These are phyloP conservation scores for Cynara cardunculus DNA, from an alignment of 129 eudicot species.

Conservation along the genomic window DNA sequence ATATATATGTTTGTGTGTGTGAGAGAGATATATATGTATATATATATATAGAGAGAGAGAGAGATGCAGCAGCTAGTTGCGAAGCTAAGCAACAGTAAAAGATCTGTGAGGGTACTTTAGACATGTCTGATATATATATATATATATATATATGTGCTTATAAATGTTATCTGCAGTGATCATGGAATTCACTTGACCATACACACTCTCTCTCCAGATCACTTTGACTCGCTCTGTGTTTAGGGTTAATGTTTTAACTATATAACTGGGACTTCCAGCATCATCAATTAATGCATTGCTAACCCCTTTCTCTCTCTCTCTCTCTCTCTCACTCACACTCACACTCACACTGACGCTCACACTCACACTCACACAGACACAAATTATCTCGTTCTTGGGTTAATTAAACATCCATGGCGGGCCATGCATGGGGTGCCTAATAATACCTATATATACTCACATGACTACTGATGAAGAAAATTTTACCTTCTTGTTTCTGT, in stretches of 20 bases:
- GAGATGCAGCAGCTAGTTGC: constrained; percentile 13
- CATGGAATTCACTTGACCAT: constrained; percentile 44
- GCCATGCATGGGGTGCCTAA: background rate
- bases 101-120: constrained; percentile 37
- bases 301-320: constrained; percentile 16
- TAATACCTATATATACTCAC: constrained; percentile 1
- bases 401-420: background rate
- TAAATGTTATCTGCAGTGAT: constrained; percentile 41
- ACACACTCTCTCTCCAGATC: constrained; percentile 16
- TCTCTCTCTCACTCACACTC: background rate
- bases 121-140: constrained; percentile 25
- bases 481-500: constrained; percentile 12
- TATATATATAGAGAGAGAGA: background rate
- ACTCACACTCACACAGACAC: constrained; percentile 10
- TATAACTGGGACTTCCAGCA: constrained; percentile 6
- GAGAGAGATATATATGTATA: background rate
- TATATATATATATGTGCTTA: background rate
- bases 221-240: constrained; percentile 21
- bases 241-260: constrained; percentile 17
- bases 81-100: constrained; percentile 51
- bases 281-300: constrained; percentile 17
- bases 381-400: constrained; percentile 6
- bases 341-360: background rate
- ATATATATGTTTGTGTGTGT: too few relatives aligned
- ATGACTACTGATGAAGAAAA: background rate